Conservation (phyloP, 2,329 filamentous ascomycete species). For the Lasiodiplodia theobromae region DNA sequence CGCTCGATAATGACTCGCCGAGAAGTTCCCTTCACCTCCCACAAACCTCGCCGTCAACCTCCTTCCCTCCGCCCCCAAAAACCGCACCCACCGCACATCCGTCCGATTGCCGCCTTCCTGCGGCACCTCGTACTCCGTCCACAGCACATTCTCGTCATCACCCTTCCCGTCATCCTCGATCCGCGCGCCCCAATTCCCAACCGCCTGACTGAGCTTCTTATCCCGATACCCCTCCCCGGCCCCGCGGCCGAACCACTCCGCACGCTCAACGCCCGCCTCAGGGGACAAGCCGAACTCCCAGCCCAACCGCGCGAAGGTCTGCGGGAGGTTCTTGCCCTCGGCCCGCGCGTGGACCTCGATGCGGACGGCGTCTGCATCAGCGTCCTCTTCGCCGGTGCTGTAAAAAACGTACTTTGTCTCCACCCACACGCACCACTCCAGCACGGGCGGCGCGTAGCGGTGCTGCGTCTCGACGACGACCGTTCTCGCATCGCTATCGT, state of each 20-base stretch:
- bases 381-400: not conserved
- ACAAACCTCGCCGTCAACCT: not conserved
- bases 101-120: slow-evolving; percentile 73
- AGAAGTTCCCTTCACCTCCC: not conserved
- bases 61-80: slow-evolving; percentile 40
- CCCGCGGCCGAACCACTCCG: not conserved
- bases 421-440: not conserved
- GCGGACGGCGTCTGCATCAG: not conserved
- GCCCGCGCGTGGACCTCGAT: not conserved
- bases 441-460: not conserved
- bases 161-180: not conserved
- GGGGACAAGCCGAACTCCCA: too few relatives aligned
- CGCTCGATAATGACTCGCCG: not conserved
- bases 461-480: not conserved
- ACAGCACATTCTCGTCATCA: slow-evolving; percentile 49
- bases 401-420: not conserved
- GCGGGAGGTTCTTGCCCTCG: not conserved
- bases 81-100: slow-evolving; percentile 64
- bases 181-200: not conserved
- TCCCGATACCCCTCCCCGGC: slow-evolving; percentile 48
- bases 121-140: slow-evolving; percentile 69
- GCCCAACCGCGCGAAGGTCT: not conserved
- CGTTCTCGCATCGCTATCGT: not conserved
- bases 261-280: too few relatives aligned
- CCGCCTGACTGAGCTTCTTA: slow-evolving; percentile 65